These are phyloP conservation scores for Botryosphaeria dothidea DNA, from an alignment of 2,329 filamentous ascomycete genomes.

Conservation along the genomic window DNA sequence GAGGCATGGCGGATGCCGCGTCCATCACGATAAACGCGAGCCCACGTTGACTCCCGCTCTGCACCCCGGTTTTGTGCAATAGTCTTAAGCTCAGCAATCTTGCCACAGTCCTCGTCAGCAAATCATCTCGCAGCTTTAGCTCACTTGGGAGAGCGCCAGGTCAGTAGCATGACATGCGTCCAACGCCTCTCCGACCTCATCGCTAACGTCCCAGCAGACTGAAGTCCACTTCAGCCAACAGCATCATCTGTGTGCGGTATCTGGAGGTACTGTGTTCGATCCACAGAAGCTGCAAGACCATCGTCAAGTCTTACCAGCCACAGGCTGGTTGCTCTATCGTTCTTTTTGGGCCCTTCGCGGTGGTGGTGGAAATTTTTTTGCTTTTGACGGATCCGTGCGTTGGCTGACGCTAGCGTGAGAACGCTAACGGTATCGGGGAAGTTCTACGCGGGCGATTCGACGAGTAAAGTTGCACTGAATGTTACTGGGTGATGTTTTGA, in stretches of 20 bases:
- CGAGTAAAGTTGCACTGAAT: background rate
- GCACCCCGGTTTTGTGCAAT: too few species aligned
- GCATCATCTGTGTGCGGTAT: conserved; percentile 30
- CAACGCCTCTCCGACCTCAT: background rate
- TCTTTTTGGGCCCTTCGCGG: background rate
- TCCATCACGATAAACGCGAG: too few species aligned
- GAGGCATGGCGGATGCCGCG: too few species aligned
- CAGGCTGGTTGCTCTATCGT: background rate
- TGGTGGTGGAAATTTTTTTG: background rate
- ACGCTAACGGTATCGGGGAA: background rate
- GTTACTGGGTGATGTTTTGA: too few species aligned
- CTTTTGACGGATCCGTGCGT: background rate
- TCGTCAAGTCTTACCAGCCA: conserved; percentile 16
- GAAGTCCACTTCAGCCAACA: conserved; percentile 33
- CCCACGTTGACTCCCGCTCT: too few species aligned
- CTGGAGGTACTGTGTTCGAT: conserved; percentile 42
- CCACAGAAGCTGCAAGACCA: conserved; percentile 35
- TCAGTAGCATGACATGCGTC: background rate
- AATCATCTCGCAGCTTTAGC: conserved; percentile 31
- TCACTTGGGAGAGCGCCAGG: conserved; percentile 38
- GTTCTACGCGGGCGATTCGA: background rate
- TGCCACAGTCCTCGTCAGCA: background rate
- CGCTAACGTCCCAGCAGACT: conserved; percentile 27
- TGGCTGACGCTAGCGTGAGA: background rate
- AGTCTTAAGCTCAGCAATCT: background rate